A percentile compares a stretch with the other conserved stretches of the same genome.
phyloP scores from a whole-genome alignment of 164 flowering plant species.

The Berberis vulgaris region DNA sequence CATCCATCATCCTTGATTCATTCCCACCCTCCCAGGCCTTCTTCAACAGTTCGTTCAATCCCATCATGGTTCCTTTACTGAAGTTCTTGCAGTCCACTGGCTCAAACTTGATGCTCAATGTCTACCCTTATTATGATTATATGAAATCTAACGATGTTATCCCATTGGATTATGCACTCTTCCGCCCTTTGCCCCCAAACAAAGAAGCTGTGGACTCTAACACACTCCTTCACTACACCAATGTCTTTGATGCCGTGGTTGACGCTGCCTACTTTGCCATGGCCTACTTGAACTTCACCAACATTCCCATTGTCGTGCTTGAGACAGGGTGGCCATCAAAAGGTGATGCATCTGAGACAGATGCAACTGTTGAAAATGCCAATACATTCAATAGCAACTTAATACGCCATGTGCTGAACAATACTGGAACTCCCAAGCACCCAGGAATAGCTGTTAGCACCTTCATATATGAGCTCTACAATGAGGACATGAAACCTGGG shows the following conservation, averaged over 20 bases:
- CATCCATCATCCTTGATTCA: conserved; percentile 72
- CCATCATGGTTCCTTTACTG: conserved; percentile 57
- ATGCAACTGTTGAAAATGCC: conserved; percentile 74
- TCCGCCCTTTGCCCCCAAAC: conserved; percentile 68
- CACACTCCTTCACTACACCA: conserved; percentile 77
- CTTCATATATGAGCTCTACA: conserved; percentile 83
- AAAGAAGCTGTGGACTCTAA: conserved; percentile 87
- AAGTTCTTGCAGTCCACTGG: conserved; percentile 63
- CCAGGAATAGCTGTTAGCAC: conserved; percentile 79
- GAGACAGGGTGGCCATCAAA: conserved; percentile 90
- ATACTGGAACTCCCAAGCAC: conserved; percentile 84
- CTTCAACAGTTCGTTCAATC: conserved; percentile 71
- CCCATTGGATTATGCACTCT: conserved; percentile 76
- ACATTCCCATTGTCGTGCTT: conserved; percentile 54
- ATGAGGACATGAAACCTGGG: conserved; percentile 73
- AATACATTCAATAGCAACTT: conserved; percentile 79
- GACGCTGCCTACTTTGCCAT: conserved; percentile 85
- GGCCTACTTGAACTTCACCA: conserved; percentile 65
- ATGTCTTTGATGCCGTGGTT: conserved; percentile 81
- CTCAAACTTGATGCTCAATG: conserved; percentile 75
- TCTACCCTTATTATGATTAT: conserved; percentile 83
- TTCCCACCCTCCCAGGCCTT: conserved; percentile 92
- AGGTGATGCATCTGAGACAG: conserved; percentile 63
- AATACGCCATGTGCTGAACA: conserved; percentile 68
- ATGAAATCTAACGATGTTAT: conserved; percentile 71